These are phyloP conservation scores for Letharia columbiana DNA, from an alignment of 495 filamentous ascomycete species.

Conservation along the genomic window DNA sequence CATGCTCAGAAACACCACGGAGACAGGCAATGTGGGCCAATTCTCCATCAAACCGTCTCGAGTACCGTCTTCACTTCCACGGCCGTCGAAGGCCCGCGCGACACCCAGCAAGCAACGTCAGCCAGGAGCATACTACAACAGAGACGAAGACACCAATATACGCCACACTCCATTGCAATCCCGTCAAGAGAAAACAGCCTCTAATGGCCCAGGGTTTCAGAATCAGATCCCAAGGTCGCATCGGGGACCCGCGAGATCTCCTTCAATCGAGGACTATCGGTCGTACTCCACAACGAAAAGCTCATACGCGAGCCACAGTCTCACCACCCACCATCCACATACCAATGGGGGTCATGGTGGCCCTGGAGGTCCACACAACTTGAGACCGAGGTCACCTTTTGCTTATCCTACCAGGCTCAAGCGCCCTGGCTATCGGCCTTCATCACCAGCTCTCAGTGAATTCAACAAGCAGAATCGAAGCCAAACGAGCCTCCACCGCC, in stretches of 20 bases:
- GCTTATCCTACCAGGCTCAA: conserved; percentile 56
- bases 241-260: not conserved
- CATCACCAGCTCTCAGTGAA: conserved; percentile 48
- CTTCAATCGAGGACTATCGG: conserved; percentile 17
- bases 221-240: conserved; percentile 2
- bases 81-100: not conserved
- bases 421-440: conserved; percentile 54
- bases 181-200: conserved; percentile 4
- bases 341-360: conserved; percentile 4
- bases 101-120: conserved; percentile 9
- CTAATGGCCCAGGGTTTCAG: conserved; percentile 15
- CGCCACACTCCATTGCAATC: not conserved
- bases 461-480: conserved; percentile 15
- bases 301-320: conserved; percentile 16
- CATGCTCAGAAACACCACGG: conserved; percentile 64
- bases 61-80: conserved; percentile 10
- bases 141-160: not conserved
- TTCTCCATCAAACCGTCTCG: conserved; percentile 48
- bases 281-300: conserved; percentile 20
- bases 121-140: conserved; percentile 6
- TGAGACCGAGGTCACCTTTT: conserved; percentile 53
- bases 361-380: conserved; percentile 24
- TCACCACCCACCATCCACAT: conserved; percentile 20
- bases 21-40: conserved; percentile 57
- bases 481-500: conserved; percentile 9